Conservation (phyloP, 164 flowering plant genomes). For the Euptelea pleiosperma region DNA sequence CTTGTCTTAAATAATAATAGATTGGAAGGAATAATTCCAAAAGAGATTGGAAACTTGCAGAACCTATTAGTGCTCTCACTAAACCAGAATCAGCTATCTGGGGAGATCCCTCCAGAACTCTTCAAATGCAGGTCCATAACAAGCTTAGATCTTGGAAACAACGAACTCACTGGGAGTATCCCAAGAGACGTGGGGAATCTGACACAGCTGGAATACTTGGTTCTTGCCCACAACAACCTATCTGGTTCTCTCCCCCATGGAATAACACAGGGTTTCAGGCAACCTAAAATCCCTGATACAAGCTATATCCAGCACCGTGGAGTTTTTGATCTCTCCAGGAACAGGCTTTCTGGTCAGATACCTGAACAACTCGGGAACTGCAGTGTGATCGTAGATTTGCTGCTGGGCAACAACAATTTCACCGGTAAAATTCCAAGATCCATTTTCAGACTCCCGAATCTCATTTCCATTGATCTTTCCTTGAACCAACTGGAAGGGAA, state of each 20-base stretch:
- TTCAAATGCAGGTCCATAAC: conserved; percentile 7
- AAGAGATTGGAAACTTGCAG: conserved; percentile 9
- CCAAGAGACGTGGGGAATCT: conserved; percentile 4
- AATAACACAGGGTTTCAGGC: conserved; percentile 14
- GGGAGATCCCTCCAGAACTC: conserved; percentile 13
- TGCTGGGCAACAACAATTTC: conserved; percentile 14
- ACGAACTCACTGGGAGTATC: conserved; percentile 8
- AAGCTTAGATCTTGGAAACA: conserved; percentile 17
- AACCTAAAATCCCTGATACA: conserved; percentile 11
- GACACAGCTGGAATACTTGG: conserved; percentile 15
- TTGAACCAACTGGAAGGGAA: conserved; percentile 12
- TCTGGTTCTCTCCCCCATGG: conserved; percentile 14
- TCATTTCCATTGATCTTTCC: conserved; percentile 12
- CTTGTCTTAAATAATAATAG: conserved; percentile 14
- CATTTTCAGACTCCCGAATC: conserved; percentile 14
- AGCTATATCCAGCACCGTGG: conserved; percentile 17
- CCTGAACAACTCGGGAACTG: conserved; percentile 15
- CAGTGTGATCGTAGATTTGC: conserved; percentile 10
- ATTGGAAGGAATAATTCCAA: conserved; percentile 16
- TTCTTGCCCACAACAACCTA: conserved; percentile 14
- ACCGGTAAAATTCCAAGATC: conserved; percentile 8
- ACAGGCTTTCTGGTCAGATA: conserved; percentile 15
- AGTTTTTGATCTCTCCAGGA: conserved; percentile 13
- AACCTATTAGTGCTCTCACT: conserved; percentile 11
- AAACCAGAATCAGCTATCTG: conserved; percentile 13